phyloP scores from a whole-genome alignment of 345 rosid species.

The Pugionium dolabratum region DNA sequence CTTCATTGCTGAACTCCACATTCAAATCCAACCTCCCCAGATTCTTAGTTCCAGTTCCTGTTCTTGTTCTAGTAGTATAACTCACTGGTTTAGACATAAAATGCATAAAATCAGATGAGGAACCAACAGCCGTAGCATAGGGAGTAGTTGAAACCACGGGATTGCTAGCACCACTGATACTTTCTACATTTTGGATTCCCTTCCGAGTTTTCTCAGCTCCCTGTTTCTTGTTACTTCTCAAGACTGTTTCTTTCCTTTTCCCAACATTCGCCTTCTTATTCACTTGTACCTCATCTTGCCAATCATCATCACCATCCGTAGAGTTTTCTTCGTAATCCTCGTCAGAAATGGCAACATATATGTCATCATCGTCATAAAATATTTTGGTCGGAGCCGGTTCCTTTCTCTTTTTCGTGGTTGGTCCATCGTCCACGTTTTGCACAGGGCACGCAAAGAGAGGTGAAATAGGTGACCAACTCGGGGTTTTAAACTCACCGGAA shows the following conservation, averaged over 20 bases:
- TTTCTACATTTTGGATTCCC: constrained; percentile 41
- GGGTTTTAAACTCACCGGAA: constrained; percentile 40
- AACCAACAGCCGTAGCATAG: constrained; percentile 36
- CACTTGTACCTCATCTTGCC: constrained; percentile 43
- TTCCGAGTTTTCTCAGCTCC: constrained; percentile 45
- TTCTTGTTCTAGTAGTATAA: constrained; percentile 51
- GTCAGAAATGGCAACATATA: constrained; percentile 61
- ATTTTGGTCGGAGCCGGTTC: constrained; percentile 40
- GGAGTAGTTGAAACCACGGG: constrained; percentile 22
- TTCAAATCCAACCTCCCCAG: constrained; percentile 90
- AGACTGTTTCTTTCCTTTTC: constrained; percentile 47
- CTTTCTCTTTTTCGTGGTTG: constrained; percentile 14
- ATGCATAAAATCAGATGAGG: constrained; percentile 32
- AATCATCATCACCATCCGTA: constrained; percentile 57
- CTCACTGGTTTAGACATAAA: constrained; percentile 44
- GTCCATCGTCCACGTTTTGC: constrained; percentile 28
- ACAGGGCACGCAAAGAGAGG: constrained; percentile 56
- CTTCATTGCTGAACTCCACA: constrained; percentile 92
- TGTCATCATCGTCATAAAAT: constrained; percentile 54
- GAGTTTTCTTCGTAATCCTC: constrained; percentile 46
- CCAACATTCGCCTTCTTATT: constrained; percentile 50
- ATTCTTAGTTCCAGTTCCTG: constrained; percentile 54
- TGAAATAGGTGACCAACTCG: constrained; percentile 78
- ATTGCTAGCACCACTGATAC: constrained; percentile 22
- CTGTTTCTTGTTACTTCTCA: constrained; percentile 46